These are phyloP conservation scores for Croton setiger DNA, from an alignment of 441 rosid species.

Conservation along the genomic window DNA sequence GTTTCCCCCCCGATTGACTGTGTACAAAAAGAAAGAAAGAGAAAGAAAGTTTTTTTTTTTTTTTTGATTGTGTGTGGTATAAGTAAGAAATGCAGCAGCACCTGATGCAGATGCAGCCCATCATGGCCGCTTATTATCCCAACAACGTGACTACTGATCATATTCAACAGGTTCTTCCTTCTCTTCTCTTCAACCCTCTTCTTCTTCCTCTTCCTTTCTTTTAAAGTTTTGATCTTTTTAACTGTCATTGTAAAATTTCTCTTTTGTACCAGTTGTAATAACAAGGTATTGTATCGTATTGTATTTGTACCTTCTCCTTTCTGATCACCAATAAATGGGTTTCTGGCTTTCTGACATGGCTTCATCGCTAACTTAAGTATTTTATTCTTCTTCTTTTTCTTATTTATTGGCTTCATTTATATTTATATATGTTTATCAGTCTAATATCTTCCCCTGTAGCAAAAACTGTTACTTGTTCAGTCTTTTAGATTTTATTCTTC, in stretches of 20 bases:
- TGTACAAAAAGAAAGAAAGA: conserved; percentile 24
- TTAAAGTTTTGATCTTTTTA: background rate
- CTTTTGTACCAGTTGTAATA: conserved; percentile 5
- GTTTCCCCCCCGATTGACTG: conserved; percentile 32
- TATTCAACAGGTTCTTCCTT: conserved; percentile 80
- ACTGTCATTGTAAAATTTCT: conserved; percentile 1
- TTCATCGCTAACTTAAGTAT: no score
- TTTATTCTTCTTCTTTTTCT: background rate
- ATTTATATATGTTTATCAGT: no score
- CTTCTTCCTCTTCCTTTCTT: background rate
- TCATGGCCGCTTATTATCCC: conserved; percentile 98
- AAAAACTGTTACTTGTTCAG: background rate
- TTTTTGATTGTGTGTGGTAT: conserved; percentile 20
- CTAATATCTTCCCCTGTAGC: background rate
- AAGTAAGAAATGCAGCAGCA: conserved; percentile 81
- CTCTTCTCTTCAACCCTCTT: conserved; percentile 11
- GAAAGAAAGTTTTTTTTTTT: no score
- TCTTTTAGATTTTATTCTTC: background rate
- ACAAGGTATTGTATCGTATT: conserved; percentile 3
- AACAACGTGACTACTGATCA: conserved; percentile 99
- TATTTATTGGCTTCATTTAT: no score
- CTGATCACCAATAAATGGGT: conserved; percentile 16
- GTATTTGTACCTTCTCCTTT: conserved; percentile 3
- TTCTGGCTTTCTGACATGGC: conserved; percentile 13
- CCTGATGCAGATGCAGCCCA: conserved; percentile 99